Percentiles rank a stretch among this genome's conserved stretches.
Evolutionary conservation across 2,329 filamentous ascomycete genomes (phyloP).

Genomic region (Aphanocladium album): DNA sequence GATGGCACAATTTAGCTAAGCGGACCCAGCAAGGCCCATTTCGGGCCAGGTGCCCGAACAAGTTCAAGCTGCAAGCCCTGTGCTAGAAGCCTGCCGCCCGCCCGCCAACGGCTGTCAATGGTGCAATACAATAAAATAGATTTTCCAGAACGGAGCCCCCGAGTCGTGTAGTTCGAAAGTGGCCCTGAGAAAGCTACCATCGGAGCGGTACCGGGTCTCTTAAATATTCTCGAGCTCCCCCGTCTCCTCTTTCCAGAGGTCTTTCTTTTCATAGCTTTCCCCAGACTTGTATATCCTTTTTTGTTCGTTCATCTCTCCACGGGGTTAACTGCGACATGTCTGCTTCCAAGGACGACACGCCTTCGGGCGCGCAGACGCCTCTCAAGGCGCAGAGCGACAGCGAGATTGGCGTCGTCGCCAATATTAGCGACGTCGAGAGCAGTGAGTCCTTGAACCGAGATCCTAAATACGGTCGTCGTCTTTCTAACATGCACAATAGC

Average conservation of each 20-base stretch:
- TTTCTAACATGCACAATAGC: conserved; percentile 16
- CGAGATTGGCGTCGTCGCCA: conserved; percentile 2
- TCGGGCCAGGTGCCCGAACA: not conserved
- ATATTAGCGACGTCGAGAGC: conserved; percentile 7
- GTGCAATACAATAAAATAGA: conserved; percentile 7
- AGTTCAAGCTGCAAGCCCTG: not conserved
- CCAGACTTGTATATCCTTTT: not conserved
- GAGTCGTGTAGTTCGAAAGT: not conserved
- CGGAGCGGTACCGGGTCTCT: not conserved
- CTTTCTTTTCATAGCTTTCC: not conserved
- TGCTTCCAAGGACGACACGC: conserved; percentile 1
- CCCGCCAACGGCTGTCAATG: not conserved
- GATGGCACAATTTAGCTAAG: conserved; percentile 12
- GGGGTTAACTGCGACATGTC: not conserved
- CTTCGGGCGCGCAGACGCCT: conserved; percentile 6
- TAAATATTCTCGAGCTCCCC: not conserved
- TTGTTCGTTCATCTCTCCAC: not conserved
- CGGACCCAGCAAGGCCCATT: not conserved
- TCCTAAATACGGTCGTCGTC: not conserved
- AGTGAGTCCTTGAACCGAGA: conserved; percentile 11
- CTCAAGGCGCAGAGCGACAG: conserved; percentile 7
- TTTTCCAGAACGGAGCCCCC: not conserved
- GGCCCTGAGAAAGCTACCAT: not conserved
- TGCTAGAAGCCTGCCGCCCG: no score
- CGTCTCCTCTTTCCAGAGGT: not conserved